Evolutionary conservation across 2,329 filamentous ascomycete genomes (phyloP).

Genomic region (Colletotrichum echinochloae): DNA sequence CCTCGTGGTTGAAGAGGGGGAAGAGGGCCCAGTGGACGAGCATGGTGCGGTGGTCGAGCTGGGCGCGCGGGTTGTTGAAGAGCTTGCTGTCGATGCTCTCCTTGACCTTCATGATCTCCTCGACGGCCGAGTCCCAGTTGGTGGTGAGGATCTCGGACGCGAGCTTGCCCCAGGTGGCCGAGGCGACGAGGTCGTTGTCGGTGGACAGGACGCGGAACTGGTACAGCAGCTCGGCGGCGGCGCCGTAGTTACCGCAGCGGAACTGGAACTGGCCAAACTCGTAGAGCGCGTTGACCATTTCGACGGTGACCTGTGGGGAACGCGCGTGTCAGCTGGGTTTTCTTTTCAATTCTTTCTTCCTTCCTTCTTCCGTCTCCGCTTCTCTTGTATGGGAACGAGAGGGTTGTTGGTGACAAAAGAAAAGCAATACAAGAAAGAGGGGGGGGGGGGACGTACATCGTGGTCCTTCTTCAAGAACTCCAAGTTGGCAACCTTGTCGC

Average conservation of each 20-base stretch:
- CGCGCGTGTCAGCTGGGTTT: conserved; percentile 26
- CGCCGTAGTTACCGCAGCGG: conserved; percentile 93
- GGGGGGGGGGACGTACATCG: conserved; percentile 70
- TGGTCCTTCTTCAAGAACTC: conserved; percentile 97
- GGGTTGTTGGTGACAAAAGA: background rate
- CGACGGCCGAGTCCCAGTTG: conserved; percentile 94
- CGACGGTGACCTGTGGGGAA: conserved; percentile 76
- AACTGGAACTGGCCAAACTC: conserved; percentile 98
- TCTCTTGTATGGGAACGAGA: too few relatives aligned
- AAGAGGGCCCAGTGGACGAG: conserved; percentile 98
- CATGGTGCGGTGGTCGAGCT: conserved; percentile 97
- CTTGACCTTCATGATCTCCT: conserved; percentile 90
- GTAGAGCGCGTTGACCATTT: conserved; percentile 96
- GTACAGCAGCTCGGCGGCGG: conserved; percentile 92
- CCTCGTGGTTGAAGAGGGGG: conserved; percentile 98
- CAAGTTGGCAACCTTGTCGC: conserved; percentile 99
- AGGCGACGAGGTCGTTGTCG: conserved; percentile 96
- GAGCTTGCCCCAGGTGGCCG: conserved; percentile 97
- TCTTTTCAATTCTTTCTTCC: background rate
- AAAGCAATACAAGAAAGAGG: background rate
- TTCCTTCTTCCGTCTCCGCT: background rate
- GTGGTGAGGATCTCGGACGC: conserved; percentile 94
- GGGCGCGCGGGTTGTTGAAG: conserved; percentile 94
- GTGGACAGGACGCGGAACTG: conserved; percentile 98
- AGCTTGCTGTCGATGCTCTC: conserved; percentile 94